phyloP scores from a whole-genome alignment of 1,139 yeast genomes.

The Pneumocystis wakefieldiae region DNA sequence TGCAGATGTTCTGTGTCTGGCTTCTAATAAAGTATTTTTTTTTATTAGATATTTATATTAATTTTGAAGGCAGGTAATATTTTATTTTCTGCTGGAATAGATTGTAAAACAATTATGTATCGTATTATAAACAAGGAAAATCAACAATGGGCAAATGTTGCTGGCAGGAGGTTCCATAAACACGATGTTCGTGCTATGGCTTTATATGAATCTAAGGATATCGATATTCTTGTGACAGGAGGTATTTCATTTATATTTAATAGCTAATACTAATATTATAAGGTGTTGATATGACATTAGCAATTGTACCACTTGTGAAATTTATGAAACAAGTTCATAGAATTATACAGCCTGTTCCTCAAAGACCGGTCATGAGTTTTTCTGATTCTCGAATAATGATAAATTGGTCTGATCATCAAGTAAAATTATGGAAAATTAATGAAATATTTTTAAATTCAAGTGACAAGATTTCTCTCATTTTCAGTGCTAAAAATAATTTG shows the following conservation, averaged over 20 bases:
- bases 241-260: slow-evolving; percentile 26
- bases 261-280: slow-evolving; percentile 26
- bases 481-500: slow-evolving; percentile 12
- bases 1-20: slow-evolving; percentile 74
- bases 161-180: slow-evolving; percentile 68
- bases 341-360: slow-evolving; percentile 50
- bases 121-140: slow-evolving; percentile 27
- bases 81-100: slow-evolving; percentile 84
- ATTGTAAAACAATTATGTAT: slow-evolving; percentile 71
- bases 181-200: slow-evolving; percentile 78
- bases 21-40: slow-evolving; percentile 22
- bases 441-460: slow-evolving; percentile 12
- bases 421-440: slow-evolving; percentile 66
- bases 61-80: slow-evolving; percentile 34
- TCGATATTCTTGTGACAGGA: slow-evolving; percentile 21
- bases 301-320: slow-evolving; percentile 48
- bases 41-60: not conserved
- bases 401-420: slow-evolving; percentile 70
- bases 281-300: slow-evolving; percentile 57
- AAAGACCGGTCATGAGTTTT: slow-evolving; percentile 40
- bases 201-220: slow-evolving; percentile 39
- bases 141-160: slow-evolving; percentile 65
- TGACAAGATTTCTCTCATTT: slow-evolving; percentile 10
- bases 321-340: slow-evolving; percentile 65
- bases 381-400: slow-evolving; percentile 40